Evolutionary conservation across 768 basidiomycete genomes (phyloP), one percentile per base, ranked within the genome.

Genomic region (Dioszegia hungarica): DNA sequence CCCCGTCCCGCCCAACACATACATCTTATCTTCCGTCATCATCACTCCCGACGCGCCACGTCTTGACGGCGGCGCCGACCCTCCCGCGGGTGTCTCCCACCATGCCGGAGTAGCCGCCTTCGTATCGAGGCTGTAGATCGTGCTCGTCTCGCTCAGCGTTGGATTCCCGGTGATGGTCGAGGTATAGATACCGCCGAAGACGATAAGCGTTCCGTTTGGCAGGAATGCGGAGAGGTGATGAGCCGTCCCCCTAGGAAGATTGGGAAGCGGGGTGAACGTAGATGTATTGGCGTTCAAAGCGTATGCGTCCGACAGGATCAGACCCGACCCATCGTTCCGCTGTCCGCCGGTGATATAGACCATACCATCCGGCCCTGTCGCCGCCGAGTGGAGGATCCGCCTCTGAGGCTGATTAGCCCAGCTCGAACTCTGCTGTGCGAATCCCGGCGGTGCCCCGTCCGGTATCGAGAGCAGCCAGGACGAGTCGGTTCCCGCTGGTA

Each of bases 1-100:
- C 66, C 88, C 84, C 27, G 83, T 81, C 5, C 91, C 91, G 4
- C 91, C 91, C 20, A 90, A 87, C 15, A 93, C 83, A 54, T 91
- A 75, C 20, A 89, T 77, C 44, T 80, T 81, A 33, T 81, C 79
- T 20, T 79, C 75, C 29, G 50, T 52, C 33, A 36, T 48, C 54
- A 57, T 31, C 0, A 40, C 58, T 34, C 50, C 37, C 6, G 64
- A 53, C 9, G 59, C 61, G 5, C 72, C 73, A 48, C 72, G 52
- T 41, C 72, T 57, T 19, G 61, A 59, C 19, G 54, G 24, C 2
- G 71, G 72, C 85, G 78, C 9, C 79, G 69, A 1, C 79, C 80
- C 14, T 81, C 79, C 19, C 11, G 60, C 1, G 82, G 85, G 60
- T 86, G 85, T 63, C 12, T 75, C 57, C 17, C 39, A 74, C 90